Evolutionary conservation across 306 rosid species (phyloP).

Genomic region (Vigna angularis): DNA sequence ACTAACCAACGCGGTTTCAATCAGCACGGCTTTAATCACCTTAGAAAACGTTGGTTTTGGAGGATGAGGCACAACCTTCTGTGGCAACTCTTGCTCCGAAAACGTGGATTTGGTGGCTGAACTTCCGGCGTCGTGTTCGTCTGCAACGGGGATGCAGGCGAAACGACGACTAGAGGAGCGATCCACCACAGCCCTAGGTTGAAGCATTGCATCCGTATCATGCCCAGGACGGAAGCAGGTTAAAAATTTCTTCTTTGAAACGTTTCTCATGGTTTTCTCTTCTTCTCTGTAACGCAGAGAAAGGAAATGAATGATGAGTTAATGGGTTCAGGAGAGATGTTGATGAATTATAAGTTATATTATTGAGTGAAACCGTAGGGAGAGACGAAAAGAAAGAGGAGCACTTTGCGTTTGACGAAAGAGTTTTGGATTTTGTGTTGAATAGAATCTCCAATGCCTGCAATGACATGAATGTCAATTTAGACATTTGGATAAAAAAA

Average conservation of each 20-base stretch:
- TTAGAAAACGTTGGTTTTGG: conserved; percentile 53
- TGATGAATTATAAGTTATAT: neutral
- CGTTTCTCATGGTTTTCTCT: conserved; percentile 56
- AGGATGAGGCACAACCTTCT: conserved; percentile 23
- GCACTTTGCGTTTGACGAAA: conserved; percentile 22
- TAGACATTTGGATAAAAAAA: neutral
- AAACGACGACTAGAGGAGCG: conserved; percentile 44
- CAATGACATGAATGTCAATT: neutral
- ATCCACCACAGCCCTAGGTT: neutral
- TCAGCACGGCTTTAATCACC: conserved; percentile 56
- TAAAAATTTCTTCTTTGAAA: conserved; percentile 64
- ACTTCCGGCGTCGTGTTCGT: conserved; percentile 13
- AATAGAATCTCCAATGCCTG: conserved; percentile 27
- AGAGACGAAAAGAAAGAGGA: neutral
- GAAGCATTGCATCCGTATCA: neutral
- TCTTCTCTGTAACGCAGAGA: neutral
- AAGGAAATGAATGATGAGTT: neutral
- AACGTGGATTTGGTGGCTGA: conserved; percentile 13
- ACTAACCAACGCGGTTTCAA: conserved; percentile 64
- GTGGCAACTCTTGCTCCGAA: conserved; percentile 27
- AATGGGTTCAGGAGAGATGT: neutral
- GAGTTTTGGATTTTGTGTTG: neutral
- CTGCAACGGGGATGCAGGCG: conserved; percentile 23
- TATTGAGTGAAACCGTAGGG: neutral
- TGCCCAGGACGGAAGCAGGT: conserved; percentile 70